These are phyloP conservation scores for Cucurbita pepo DNA, from an alignment of 306 rosid species.

Conservation along the genomic window DNA sequence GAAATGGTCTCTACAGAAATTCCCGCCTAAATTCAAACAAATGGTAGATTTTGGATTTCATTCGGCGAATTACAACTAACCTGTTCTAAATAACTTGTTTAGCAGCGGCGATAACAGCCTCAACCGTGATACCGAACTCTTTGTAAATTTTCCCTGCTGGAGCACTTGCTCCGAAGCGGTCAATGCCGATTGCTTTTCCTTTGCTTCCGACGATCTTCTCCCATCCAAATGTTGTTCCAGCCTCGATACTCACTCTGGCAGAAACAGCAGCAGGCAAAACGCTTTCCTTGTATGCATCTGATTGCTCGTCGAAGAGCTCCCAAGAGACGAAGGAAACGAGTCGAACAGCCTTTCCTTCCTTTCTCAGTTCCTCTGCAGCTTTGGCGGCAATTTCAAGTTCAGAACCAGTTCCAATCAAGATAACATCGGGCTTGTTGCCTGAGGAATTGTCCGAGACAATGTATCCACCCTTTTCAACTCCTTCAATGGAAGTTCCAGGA, in stretches of 20 bases:
- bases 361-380: constrained; percentile 80
- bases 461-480: constrained; percentile 93
- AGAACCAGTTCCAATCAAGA: constrained; percentile 86
- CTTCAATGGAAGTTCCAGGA: constrained; percentile 70
- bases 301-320: constrained; percentile 85
- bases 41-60: neutral
- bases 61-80: neutral
- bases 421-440: constrained; percentile 87
- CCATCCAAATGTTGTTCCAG: constrained; percentile 95
- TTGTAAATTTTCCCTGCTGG: constrained; percentile 81
- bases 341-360: constrained; percentile 86
- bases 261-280: constrained; percentile 75
- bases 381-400: constrained; percentile 84
- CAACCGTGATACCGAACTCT: constrained; percentile 72
- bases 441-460: constrained; percentile 62
- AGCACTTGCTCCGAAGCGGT: constrained; percentile 89
- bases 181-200: constrained; percentile 82
- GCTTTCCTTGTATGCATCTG: constrained; percentile 80
- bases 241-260: constrained; percentile 94
- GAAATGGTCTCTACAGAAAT: constrained; percentile 3
- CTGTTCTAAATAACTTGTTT: constrained; percentile 28
- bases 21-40: constrained; percentile 3
- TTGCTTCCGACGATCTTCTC: constrained; percentile 61
- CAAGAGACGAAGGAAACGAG: constrained; percentile 78
- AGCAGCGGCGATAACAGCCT: constrained; percentile 84